Conservation (phyloP, 805 yeast genomes). For the Candida andamanensis region DNA sequence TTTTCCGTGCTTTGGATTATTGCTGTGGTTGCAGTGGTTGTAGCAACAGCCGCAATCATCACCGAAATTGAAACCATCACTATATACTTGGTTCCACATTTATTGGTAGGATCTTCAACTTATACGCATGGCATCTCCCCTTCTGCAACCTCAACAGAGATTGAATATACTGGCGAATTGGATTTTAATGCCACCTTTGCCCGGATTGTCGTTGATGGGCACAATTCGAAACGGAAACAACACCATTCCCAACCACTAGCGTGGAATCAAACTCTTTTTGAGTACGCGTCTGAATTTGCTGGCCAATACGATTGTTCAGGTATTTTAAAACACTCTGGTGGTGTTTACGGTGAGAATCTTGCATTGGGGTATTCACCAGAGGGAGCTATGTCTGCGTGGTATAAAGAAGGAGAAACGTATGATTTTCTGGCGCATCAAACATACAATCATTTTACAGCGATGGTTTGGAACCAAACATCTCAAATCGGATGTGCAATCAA, state of each 20-base stretch:
- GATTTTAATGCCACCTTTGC: conserved; percentile 6
- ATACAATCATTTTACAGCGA: conserved; percentile 36
- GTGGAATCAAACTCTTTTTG: conserved; percentile 28
- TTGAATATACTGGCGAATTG: too few relatives aligned
- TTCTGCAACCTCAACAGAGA: too few relatives aligned
- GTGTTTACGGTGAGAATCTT: conserved; percentile 35
- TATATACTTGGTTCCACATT: too few relatives aligned
- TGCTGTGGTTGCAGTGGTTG: too few relatives aligned
- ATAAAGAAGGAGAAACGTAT: conserved; percentile 29
- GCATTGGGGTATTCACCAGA: conserved; percentile 32
- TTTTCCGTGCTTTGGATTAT: too few relatives aligned
- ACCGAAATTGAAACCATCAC: too few relatives aligned
- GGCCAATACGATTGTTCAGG: conserved; percentile 31
- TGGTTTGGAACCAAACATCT: conserved; percentile 31
- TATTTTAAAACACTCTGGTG: conserved; percentile 29
- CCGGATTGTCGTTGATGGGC: conserved; percentile 15
- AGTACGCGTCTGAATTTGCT: conserved; percentile 30
- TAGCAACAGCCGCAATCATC: too few relatives aligned
- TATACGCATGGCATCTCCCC: too few relatives aligned
- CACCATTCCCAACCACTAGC: conserved; percentile 25
- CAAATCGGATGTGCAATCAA: conserved; percentile 32
- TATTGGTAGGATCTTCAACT: too few relatives aligned
- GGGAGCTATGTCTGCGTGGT: conserved; percentile 38
- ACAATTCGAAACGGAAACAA: conserved; percentile 25
- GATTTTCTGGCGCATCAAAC: conserved; percentile 20